These are phyloP conservation scores for Diaporthe vaccinii DNA, from an alignment of 2,329 filamentous ascomycete genomes.

Conservation along the genomic window DNA sequence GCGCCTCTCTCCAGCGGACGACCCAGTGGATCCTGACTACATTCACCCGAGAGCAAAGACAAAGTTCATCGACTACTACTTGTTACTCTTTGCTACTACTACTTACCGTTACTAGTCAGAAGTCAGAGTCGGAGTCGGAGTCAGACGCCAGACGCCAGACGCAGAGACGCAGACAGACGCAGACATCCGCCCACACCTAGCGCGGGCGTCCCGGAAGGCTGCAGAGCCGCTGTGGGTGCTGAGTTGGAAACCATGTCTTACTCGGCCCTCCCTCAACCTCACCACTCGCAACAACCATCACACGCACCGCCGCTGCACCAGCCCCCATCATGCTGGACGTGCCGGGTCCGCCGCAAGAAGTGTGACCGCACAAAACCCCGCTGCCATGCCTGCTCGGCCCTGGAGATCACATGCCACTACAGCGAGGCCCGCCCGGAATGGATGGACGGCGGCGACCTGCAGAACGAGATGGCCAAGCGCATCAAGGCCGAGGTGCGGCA, in stretches of 20 bases:
- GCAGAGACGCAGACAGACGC: background rate
- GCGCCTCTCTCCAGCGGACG: slow-evolving; percentile 1
- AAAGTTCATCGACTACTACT: slow-evolving; percentile 13
- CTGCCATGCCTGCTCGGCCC: slow-evolving; percentile 51
- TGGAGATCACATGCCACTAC: slow-evolving; percentile 54
- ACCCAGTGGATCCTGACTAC: background rate
- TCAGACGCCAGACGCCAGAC: slow-evolving; percentile 10
- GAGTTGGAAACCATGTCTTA: background rate
- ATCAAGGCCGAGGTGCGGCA: slow-evolving; percentile 53
- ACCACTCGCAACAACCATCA: background rate
- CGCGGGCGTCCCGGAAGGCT: slow-evolving; percentile 1
- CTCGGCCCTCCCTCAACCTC: slow-evolving; percentile 1
- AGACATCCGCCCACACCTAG: background rate
- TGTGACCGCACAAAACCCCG: slow-evolving; percentile 51
- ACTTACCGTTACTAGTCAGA: background rate
- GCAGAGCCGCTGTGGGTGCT: slow-evolving; percentile 18
- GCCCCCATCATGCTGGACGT: slow-evolving; percentile 52
- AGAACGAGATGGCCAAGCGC: slow-evolving; percentile 51
- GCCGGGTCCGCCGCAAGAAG: slow-evolving; percentile 47
- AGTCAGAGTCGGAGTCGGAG: slow-evolving; percentile 2
- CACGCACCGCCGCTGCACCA: slow-evolving; percentile 27
- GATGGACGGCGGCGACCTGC: slow-evolving; percentile 49
- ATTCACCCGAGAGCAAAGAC: background rate
- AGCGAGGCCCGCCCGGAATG: slow-evolving; percentile 49
- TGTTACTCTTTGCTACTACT: background rate